A percentile compares a stretch with the other conserved stretches of the same genome.
These are phyloP conservation scores for Tylopilus sp. DNA, from an alignment of 1,284 basidiomycete genomes.

Conservation along the genomic window DNA sequence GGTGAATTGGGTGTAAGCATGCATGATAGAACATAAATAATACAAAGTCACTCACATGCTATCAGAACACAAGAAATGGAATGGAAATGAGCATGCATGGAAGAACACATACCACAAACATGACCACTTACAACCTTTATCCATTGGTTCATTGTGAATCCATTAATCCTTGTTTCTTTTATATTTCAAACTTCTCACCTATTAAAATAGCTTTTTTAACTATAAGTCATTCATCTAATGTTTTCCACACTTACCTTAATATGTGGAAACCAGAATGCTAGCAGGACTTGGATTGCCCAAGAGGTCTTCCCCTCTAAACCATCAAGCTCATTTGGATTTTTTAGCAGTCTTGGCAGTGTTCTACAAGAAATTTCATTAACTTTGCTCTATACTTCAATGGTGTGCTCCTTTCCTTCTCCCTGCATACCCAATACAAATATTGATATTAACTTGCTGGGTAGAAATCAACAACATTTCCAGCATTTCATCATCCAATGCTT, in stretches of 20 bases:
- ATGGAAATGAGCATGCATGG: too few relatives aligned
- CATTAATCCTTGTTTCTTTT: too few relatives aligned
- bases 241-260: neutral
- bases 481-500: neutral
- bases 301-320: neutral
- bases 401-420: neutral
- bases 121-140: neutral
- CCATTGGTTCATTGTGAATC: too few relatives aligned
- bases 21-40: too few relatives aligned
- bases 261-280: neutral
- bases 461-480: neutral
- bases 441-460: too few relatives aligned
- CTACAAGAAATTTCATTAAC: neutral
- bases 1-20: too few relatives aligned
- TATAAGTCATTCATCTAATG: too few relatives aligned
- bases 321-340: neutral
- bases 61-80: neutral
- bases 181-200: too few relatives aligned
- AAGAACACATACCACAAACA: too few relatives aligned
- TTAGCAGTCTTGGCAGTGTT: neutral
- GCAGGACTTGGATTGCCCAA: neutral
- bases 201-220: neutral
- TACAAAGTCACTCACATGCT: too few relatives aligned
- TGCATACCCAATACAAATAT: neutral
- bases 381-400: too few relatives aligned